phyloP scores from a whole-genome alignment of 1,284 basidiomycete species.

The Tylopilus orsonianus region DNA sequence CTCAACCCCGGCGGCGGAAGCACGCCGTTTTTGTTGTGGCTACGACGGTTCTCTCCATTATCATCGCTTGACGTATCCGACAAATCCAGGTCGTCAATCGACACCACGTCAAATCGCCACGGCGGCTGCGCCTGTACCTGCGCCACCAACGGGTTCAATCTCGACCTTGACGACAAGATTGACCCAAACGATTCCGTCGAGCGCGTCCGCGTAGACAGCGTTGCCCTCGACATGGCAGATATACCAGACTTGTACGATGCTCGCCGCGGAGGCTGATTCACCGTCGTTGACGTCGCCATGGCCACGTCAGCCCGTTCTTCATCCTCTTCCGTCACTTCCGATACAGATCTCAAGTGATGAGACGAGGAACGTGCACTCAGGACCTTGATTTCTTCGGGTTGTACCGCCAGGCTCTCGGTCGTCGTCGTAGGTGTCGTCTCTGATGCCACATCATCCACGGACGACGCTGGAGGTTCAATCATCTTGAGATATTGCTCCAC shows the following conservation, averaged over 20 bases:
- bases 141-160: slow-evolving; percentile 41
- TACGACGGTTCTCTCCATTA: slow-evolving; percentile 10
- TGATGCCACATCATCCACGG: too few relatives aligned
- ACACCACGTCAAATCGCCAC: slow-evolving; percentile 67
- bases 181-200: slow-evolving; percentile 62
- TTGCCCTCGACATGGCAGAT: slow-evolving; percentile 22
- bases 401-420: too few relatives aligned
- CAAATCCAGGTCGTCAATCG: slow-evolving; percentile 71
- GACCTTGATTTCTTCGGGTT: slow-evolving; percentile 13
- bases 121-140: slow-evolving; percentile 38
- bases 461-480: slow-evolving; percentile 39
- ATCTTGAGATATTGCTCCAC: slow-evolving; percentile 67
- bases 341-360: slow-evolving; percentile 32
- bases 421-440: too few relatives aligned
- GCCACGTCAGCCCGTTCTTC: slow-evolving; percentile 23
- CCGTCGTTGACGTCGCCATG: too few relatives aligned
- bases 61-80: slow-evolving; percentile 66
- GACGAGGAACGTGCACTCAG: slow-evolving; percentile 4
- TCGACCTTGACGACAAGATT: slow-evolving; percentile 33
- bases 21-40: slow-evolving; percentile 12
- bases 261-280: slow-evolving; percentile 13
- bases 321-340: slow-evolving; percentile 35
- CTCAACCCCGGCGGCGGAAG: slow-evolving; percentile 53
- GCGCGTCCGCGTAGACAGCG: slow-evolving; percentile 28
- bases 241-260: slow-evolving; percentile 24